Percentiles rank a stretch among this genome's conserved stretches.
phyloP scores from a whole-genome alignment of 2,329 filamentous ascomycete genomes.

The Colletotrichum coccodes region DNA sequence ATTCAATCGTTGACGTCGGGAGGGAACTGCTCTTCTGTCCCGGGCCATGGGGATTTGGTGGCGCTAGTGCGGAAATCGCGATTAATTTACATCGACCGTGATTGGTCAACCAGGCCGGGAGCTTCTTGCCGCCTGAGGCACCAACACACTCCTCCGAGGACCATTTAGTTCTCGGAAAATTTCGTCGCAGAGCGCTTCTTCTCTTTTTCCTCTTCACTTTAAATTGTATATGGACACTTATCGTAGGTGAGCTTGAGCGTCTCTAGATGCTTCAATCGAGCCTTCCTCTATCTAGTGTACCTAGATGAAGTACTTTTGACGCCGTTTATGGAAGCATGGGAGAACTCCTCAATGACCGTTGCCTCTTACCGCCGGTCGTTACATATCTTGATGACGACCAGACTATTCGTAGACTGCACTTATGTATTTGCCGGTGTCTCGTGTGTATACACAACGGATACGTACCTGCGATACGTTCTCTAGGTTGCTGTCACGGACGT shows the following conservation, averaged over 20 bases:
- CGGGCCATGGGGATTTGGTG: conserved; percentile 43
- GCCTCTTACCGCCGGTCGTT: conserved; percentile 81
- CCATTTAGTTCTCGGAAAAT: conserved; percentile 29
- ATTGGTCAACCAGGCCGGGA: conserved; percentile 47
- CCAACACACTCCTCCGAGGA: background rate
- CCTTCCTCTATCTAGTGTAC: conserved; percentile 80
- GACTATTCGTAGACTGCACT: background rate
- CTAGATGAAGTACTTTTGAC: conserved; percentile 63
- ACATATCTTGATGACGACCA: conserved; percentile 56
- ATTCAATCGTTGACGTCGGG: conserved; percentile 53
- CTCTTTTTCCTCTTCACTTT: conserved; percentile 55
- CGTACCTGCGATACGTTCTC: too few species aligned
- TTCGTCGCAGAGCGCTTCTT: conserved; percentile 36
- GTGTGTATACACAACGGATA: background rate
- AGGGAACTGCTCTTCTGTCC: conserved; percentile 49
- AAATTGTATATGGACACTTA: conserved; percentile 78
- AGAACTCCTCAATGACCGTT: conserved; percentile 71
- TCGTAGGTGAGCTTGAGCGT: conserved; percentile 75
- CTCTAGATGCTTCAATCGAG: conserved; percentile 63
- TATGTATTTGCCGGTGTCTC: background rate
- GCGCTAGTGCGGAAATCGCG: conserved; percentile 47
- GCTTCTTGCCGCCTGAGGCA: conserved; percentile 50
- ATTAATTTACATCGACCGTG: conserved; percentile 56
- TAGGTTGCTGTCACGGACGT: too few species aligned
- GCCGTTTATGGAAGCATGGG: conserved; percentile 79